Evolutionary conservation across 441 rosid species (phyloP).

Genomic region (Aquilaria agallochum): DNA sequence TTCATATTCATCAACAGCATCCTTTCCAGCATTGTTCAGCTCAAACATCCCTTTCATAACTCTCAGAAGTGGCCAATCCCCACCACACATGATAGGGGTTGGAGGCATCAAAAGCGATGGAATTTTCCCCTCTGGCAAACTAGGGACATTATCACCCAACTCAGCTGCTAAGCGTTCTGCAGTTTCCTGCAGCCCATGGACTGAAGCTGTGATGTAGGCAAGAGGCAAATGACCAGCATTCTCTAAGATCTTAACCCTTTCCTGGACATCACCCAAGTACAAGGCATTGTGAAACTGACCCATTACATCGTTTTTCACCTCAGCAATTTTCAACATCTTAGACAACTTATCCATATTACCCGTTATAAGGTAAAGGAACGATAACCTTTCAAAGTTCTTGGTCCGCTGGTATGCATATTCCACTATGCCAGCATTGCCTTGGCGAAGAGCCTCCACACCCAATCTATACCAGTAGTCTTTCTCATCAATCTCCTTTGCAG

Average conservation of each 20-base stretch:
- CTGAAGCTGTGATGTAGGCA: constrained; percentile 68
- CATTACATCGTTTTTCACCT: constrained; percentile 87
- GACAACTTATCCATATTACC: constrained; percentile 79
- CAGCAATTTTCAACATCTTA: constrained; percentile 87
- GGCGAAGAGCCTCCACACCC: constrained; percentile 97
- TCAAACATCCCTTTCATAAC: constrained; percentile 84
- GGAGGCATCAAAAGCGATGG: constrained; percentile 77
- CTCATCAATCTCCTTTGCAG: constrained; percentile 90
- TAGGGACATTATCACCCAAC: constrained; percentile 62
- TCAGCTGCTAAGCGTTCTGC: constrained; percentile 62
- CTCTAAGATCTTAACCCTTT: constrained; percentile 79
- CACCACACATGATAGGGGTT: constrained; percentile 58
- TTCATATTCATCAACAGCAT: constrained; percentile 51
- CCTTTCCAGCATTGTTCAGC: constrained; percentile 48
- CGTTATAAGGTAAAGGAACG: constrained; percentile 80
- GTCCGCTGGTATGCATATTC: constrained; percentile 95
- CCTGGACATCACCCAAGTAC: constrained; percentile 77
- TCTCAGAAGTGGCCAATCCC: constrained; percentile 92
- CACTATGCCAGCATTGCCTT: constrained; percentile 83
- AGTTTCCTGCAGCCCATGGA: constrained; percentile 60
- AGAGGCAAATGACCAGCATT: constrained; percentile 74
- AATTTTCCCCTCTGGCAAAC: constrained; percentile 57
- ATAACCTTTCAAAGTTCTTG: constrained; percentile 82
- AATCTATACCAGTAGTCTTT: constrained; percentile 88
- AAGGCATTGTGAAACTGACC: constrained; percentile 90